These are phyloP conservation scores for Penicillium diatomitis DNA, from an alignment of 495 filamentous ascomycete species.

Conservation along the genomic window DNA sequence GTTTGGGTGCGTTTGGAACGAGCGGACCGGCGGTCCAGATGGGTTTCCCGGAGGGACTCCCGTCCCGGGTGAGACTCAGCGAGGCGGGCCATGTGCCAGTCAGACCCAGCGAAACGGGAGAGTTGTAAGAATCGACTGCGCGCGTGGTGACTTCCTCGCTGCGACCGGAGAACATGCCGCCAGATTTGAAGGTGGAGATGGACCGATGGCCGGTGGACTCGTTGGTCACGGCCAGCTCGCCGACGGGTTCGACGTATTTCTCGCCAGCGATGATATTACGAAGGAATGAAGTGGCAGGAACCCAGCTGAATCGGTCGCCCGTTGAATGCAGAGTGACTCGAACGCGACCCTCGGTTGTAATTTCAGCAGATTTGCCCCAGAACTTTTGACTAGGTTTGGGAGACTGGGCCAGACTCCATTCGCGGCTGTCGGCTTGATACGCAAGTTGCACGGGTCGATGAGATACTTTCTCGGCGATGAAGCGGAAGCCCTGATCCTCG, in stretches of 20 bases:
- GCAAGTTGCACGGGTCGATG: constrained; percentile 89
- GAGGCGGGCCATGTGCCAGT: constrained; percentile 76
- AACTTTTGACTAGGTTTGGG: constrained; percentile 91
- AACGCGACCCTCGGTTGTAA: constrained; percentile 82
- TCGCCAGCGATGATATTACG: constrained; percentile 96
- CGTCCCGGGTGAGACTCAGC: constrained; percentile 52
- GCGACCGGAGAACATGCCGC: constrained; percentile 93
- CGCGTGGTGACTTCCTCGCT: constrained; percentile 81
- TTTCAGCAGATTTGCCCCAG: constrained; percentile 93
- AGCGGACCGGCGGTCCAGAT: constrained; percentile 73
- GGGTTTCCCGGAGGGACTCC: constrained; percentile 44
- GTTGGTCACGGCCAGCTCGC: constrained; percentile 70
- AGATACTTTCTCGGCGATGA: constrained; percentile 85
- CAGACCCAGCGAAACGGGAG: constrained; percentile 51
- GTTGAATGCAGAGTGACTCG: constrained; percentile 60
- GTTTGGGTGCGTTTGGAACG: constrained; percentile 62
- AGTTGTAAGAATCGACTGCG: constrained; percentile 54
- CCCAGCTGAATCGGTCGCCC: constrained; percentile 78
- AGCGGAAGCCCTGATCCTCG: constrained; percentile 79
- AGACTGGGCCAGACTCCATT: constrained; percentile 79
- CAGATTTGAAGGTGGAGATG: constrained; percentile 75
- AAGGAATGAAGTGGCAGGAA: constrained; percentile 75
- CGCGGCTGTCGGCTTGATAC: constrained; percentile 76
- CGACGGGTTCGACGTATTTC: constrained; percentile 95
- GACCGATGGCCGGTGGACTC: constrained; percentile 75